Evolutionary conservation across 2,329 filamentous ascomycete species (phyloP).

Genomic region (Pyrenochaeta sp.): DNA sequence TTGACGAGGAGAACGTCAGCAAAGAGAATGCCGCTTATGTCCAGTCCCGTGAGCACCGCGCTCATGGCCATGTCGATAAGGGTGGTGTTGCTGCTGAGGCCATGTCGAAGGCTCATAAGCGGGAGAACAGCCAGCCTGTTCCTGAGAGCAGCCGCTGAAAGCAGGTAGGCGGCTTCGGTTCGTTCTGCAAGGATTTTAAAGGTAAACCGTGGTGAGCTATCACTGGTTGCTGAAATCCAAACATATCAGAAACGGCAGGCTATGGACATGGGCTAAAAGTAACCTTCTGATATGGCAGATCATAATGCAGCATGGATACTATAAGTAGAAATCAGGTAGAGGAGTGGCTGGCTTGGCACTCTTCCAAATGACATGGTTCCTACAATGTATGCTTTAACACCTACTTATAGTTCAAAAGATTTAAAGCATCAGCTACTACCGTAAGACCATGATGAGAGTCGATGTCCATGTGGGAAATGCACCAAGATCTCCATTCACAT

Average conservation of each 20-base stretch:
- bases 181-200: not conserved
- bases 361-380: not conserved
- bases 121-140: slow-evolving; percentile 15
- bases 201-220: not conserved
- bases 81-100: slow-evolving; percentile 1
- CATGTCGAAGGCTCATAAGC: slow-evolving; percentile 10
- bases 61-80: slow-evolving; percentile 1
- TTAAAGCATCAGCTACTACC: too few species aligned
- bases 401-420: too few species aligned
- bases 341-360: not conserved
- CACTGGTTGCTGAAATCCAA: not conserved
- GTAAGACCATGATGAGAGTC: not conserved
- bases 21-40: not conserved
- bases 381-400: too few species aligned
- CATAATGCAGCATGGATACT: not conserved
- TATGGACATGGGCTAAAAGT: not conserved
- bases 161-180: not conserved
- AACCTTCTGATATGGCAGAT: not conserved
- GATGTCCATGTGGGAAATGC: not conserved
- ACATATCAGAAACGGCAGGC: not conserved
- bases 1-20: not conserved
- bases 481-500: not conserved
- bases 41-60: not conserved
- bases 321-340: not conserved
- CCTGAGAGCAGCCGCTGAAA: not conserved